Percentiles rank a stretch among this genome's conserved stretches.
Evolutionary conservation across 495 filamentous ascomycete species (phyloP).

Genomic region (Gamarada debralockiae): DNA sequence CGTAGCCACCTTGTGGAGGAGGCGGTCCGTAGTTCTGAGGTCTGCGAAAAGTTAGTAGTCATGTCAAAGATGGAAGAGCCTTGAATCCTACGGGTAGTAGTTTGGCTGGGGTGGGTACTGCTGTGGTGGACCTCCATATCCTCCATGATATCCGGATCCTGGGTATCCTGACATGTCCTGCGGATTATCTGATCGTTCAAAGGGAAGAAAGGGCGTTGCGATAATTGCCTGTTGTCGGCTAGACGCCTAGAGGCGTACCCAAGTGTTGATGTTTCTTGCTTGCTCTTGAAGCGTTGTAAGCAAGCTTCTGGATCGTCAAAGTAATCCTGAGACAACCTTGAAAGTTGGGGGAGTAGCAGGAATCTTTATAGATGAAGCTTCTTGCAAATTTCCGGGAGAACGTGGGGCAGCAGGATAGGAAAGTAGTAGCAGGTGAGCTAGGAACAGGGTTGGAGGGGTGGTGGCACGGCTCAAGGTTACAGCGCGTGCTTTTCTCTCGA

Average conservation of each 20-base stretch:
- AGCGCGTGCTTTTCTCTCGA: not conserved
- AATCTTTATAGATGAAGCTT: constrained; percentile 15
- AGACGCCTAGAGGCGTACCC: constrained; percentile 15
- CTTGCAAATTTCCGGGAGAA: constrained; percentile 5
- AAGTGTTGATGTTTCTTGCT: constrained; percentile 5
- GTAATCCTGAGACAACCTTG: constrained; percentile 8
- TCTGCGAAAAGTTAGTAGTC: constrained; percentile 20
- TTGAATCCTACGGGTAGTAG: constrained; percentile 28
- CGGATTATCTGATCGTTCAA: not conserved
- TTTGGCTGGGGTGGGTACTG: constrained; percentile 29
- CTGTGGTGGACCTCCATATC: constrained; percentile 27
- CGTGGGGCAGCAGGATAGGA: constrained; percentile 15
- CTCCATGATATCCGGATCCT: constrained; percentile 30
- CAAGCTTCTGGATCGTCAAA: constrained; percentile 6
- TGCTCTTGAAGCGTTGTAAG: not conserved
- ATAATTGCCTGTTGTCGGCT: constrained; percentile 6
- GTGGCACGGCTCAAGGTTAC: constrained; percentile 2
- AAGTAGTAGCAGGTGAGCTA: not conserved
- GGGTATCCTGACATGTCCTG: constrained; percentile 31
- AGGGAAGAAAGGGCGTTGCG: not conserved
- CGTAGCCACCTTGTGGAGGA: constrained; percentile 34
- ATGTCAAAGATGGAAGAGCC: constrained; percentile 12
- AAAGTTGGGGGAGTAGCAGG: constrained; percentile 9
- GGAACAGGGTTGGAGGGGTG: not conserved
- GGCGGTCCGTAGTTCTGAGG: constrained; percentile 33